Percentiles rank a stretch among this genome's conserved stretches.
Conservation (phyloP, 2,329 filamentous ascomycete species). For the Calycina herbarum region DNA sequence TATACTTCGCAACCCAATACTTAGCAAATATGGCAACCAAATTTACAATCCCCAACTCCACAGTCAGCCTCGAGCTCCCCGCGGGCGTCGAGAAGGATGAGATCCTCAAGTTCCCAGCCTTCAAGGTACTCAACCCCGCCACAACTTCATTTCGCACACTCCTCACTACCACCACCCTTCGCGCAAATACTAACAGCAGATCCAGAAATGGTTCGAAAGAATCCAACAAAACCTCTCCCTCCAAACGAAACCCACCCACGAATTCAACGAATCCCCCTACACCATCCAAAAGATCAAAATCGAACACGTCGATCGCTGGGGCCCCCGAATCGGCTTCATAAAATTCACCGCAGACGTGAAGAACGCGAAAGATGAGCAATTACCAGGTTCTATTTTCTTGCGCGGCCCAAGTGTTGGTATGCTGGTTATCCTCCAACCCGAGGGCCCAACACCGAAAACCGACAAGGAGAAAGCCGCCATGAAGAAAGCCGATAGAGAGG, state of each 20-base stretch:
- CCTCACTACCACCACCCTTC: neutral
- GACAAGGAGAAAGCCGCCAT: slow-evolving; percentile 33
- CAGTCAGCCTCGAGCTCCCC: slow-evolving; percentile 46
- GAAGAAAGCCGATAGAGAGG: too few relatives aligned
- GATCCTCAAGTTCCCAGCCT: slow-evolving; percentile 50
- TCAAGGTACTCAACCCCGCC: slow-evolving; percentile 42
- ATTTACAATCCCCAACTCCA: slow-evolving; percentile 41
- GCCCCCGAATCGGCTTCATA: slow-evolving; percentile 54
- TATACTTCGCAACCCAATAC: neutral
- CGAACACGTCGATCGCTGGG: slow-evolving; percentile 56
- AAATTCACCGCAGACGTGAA: slow-evolving; percentile 52
- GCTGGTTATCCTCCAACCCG: slow-evolving; percentile 48
- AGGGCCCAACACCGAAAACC: slow-evolving; percentile 42
- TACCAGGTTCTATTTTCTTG: slow-evolving; percentile 57
- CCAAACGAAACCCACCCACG: slow-evolving; percentile 43
- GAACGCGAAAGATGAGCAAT: slow-evolving; percentile 48
- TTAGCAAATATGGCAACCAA: slow-evolving; percentile 41
- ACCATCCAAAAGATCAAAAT: slow-evolving; percentile 50
- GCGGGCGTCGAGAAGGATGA: slow-evolving; percentile 47
- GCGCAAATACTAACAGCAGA: neutral
- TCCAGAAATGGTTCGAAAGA: slow-evolving; percentile 30
- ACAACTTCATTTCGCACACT: neutral
- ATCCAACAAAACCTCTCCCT: slow-evolving; percentile 27
- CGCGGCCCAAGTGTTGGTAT: slow-evolving; percentile 62
- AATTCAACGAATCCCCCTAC: slow-evolving; percentile 56